phyloP scores from a whole-genome alignment of 2,329 filamentous ascomycete species.

The Pseudopithomyces maydicus region DNA sequence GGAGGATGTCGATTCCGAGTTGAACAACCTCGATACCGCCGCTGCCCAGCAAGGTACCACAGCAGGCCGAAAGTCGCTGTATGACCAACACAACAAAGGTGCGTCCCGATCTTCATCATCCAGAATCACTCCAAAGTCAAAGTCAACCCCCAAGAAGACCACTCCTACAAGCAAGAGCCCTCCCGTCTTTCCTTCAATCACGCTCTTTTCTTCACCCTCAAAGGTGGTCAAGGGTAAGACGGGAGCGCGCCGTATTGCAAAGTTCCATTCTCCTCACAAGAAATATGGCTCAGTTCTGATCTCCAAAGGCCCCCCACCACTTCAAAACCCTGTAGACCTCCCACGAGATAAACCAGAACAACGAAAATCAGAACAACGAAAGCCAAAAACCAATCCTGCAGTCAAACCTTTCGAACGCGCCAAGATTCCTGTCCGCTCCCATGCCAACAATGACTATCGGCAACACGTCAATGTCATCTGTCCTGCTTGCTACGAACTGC shows the following conservation, averaged over 20 bases:
- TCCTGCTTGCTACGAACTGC: conserved; percentile 58
- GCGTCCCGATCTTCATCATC: conserved; percentile 17
- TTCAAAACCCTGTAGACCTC: not conserved
- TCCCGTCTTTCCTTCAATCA: conserved; percentile 5
- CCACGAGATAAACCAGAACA: not conserved
- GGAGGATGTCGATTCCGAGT: conserved; percentile 14
- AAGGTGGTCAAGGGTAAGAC: not conserved
- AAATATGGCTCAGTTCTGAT: not conserved
- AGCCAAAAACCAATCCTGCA: conserved; percentile 20
- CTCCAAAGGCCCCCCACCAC: not conserved
- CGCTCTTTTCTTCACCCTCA: not conserved
- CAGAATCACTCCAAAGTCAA: conserved; percentile 9
- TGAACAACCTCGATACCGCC: conserved; percentile 12
- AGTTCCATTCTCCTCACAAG: not conserved
- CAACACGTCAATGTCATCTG: conserved; percentile 46
- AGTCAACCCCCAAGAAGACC: not conserved
- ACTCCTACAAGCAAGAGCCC: not conserved
- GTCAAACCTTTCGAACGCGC: conserved; percentile 42
- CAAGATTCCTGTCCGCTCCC: conserved; percentile 32
- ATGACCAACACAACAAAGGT: conserved; percentile 29
- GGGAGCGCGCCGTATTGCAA: not conserved
- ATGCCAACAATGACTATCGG: conserved; percentile 27
- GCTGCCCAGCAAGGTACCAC: conserved; percentile 10
- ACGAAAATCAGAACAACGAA: not conserved
- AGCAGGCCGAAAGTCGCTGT: conserved; percentile 14